A percentile compares a stretch with the other conserved stretches of the same genome.
Evolutionary conservation across 2,329 filamentous ascomycete species (phyloP).

Genomic region (Penicillium sp.): DNA sequence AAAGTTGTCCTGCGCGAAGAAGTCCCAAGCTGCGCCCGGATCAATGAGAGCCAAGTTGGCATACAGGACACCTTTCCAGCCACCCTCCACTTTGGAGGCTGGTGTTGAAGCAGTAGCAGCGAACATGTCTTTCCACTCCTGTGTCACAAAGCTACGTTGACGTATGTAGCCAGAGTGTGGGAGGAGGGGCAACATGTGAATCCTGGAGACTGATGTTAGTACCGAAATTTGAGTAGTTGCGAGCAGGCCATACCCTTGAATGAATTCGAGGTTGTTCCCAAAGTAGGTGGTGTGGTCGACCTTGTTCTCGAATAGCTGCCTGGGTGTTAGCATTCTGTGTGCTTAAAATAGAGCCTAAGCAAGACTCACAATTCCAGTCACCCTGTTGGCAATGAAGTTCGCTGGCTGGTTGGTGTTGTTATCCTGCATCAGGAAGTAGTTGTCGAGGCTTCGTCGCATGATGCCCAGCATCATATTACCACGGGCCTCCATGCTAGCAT

Average conservation of each 20-base stretch:
- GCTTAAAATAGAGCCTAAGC: neutral
- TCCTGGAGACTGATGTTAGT: conserved; percentile 51
- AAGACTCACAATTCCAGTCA: conserved; percentile 55
- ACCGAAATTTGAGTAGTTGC: conserved; percentile 1
- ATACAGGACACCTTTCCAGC: conserved; percentile 84
- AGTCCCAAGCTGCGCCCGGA: conserved; percentile 67
- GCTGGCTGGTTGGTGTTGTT: conserved; percentile 71
- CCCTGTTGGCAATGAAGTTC: conserved; percentile 79
- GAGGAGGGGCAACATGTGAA: conserved; percentile 79
- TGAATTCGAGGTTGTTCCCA: conserved; percentile 68
- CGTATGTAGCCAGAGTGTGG: conserved; percentile 69
- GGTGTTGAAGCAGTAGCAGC: conserved; percentile 63
- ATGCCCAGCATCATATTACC: conserved; percentile 83
- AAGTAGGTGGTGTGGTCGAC: conserved; percentile 92
- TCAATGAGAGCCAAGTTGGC: conserved; percentile 80
- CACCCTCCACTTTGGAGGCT: conserved; percentile 59
- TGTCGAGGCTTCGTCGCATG: conserved; percentile 68
- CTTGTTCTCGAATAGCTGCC: conserved; percentile 85
- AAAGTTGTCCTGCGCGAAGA: conserved; percentile 69
- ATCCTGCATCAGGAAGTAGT: conserved; percentile 78
- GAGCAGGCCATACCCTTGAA: conserved; percentile 53
- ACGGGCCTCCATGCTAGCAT: conserved; percentile 75
- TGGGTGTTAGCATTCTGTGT: neutral
- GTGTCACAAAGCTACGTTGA: conserved; percentile 65
- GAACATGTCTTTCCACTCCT: conserved; percentile 85